These are phyloP conservation scores for Blastobotrys raffinosifermentans DNA, from an alignment of 1,139 yeast genomes.

Conservation along the genomic window DNA sequence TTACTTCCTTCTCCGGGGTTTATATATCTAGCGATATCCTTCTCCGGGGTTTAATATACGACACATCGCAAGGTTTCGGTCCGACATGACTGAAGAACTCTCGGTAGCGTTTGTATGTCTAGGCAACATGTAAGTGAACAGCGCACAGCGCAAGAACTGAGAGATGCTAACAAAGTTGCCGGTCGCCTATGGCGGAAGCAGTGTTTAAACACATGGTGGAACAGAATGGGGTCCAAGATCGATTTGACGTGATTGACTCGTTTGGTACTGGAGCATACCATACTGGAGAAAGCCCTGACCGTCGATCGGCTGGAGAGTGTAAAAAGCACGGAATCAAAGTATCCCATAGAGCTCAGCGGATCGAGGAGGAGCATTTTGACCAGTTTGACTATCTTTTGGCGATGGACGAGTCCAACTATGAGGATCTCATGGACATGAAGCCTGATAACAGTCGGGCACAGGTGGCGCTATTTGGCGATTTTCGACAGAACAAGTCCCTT, in stretches of 20 bases:
- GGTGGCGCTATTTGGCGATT: slow-evolving; percentile 65
- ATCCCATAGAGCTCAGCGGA: slow-evolving; percentile 69
- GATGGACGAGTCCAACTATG: slow-evolving; percentile 47
- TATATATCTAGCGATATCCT: too few species aligned
- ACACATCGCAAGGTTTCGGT: too few species aligned
- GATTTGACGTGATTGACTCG: slow-evolving; percentile 61
- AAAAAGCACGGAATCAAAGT: slow-evolving; percentile 67
- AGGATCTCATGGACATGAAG: slow-evolving; percentile 51
- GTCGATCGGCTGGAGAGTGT: slow-evolving; percentile 66
- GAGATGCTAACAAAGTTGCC: slow-evolving; percentile 47
- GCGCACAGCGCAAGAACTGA: slow-evolving; percentile 1
- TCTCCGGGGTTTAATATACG: too few species aligned
- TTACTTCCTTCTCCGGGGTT: not conserved
- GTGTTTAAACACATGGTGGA: slow-evolving; percentile 65
- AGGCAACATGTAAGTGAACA: slow-evolving; percentile 84
- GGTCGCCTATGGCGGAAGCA: slow-evolving; percentile 98
- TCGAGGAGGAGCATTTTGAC: slow-evolving; percentile 49
- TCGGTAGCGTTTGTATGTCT: slow-evolving; percentile 62
- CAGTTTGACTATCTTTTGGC: slow-evolving; percentile 79
- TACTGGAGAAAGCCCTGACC: slow-evolving; percentile 74
- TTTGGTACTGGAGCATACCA: slow-evolving; percentile 89
- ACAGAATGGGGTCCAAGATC: slow-evolving; percentile 37
- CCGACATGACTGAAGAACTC: slow-evolving; percentile 3
- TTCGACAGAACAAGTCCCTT: slow-evolving; percentile 49
- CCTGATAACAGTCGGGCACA: slow-evolving; percentile 39